Conservation (phyloP, 176 grass and related monocot species). For the Pharus latifolius region DNA sequence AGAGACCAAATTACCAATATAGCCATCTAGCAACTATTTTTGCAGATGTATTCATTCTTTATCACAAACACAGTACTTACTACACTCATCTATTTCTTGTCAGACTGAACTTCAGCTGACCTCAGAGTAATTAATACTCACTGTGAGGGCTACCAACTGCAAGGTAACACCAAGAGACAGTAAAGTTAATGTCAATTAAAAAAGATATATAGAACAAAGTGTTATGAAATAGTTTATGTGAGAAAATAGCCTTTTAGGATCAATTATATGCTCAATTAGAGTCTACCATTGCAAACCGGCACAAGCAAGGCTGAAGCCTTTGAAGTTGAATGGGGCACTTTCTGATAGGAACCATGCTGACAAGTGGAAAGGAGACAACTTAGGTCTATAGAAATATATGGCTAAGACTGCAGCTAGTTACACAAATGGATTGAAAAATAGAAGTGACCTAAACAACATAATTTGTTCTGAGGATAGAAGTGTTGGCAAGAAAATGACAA, state of each 20-base stretch:
- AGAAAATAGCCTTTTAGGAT: background rate
- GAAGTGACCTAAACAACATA: background rate
- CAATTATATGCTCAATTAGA: background rate
- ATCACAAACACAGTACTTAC: background rate
- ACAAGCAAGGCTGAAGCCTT: conserved; percentile 63
- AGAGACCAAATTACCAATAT: background rate
- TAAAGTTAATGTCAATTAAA: conserved; percentile 6
- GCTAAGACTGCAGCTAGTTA: background rate
- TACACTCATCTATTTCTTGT: conserved; percentile 15
- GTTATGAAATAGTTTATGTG: background rate
- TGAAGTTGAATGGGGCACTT: conserved; percentile 40
- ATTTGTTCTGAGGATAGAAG: background rate
- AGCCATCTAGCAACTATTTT: conserved; percentile 1
- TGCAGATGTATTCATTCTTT: conserved; percentile 7
- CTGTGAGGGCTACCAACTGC: conserved; percentile 49
- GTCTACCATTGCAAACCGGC: conserved; percentile 51
- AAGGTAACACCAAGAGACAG: background rate
- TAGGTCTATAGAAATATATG: conserved; percentile 2
- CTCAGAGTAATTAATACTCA: conserved; percentile 55
- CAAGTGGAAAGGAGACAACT: background rate
- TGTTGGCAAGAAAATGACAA: background rate
- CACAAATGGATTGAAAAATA: background rate
- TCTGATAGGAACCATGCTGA: conserved; percentile 58
- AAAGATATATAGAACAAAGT: background rate
- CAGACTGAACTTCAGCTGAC: conserved; percentile 15